These are phyloP conservation scores for Zygoascus tannicola DNA, from an alignment of 805 yeast species.

Conservation along the genomic window DNA sequence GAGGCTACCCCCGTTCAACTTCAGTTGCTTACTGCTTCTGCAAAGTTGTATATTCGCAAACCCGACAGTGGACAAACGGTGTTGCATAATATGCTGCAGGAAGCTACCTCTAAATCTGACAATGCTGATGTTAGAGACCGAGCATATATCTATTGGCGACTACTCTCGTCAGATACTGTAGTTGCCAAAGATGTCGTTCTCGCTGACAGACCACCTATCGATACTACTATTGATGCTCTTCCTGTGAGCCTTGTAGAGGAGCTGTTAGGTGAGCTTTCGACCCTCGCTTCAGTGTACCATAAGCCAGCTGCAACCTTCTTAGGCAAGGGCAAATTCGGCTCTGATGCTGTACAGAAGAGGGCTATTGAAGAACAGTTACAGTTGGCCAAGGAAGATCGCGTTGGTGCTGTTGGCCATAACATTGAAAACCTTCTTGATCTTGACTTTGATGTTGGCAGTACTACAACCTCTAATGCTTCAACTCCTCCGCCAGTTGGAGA, in stretches of 20 bases:
- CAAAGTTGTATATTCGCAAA: constrained; percentile 55
- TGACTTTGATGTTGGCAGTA: constrained; percentile 49
- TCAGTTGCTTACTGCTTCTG: constrained; percentile 64
- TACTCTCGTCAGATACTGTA: constrained; percentile 71
- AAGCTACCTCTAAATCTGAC: constrained; percentile 65
- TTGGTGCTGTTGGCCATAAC: constrained; percentile 30
- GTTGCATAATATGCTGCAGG: constrained; percentile 72
- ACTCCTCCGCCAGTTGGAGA: constrained; percentile 16
- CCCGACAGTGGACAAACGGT: constrained; percentile 50
- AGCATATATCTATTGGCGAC: constrained; percentile 81
- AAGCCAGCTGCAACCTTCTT: constrained; percentile 65
- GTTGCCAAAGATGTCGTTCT: constrained; percentile 56
- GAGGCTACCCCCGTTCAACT: constrained; percentile 73
- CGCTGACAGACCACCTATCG: constrained; percentile 59
- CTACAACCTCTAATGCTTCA: constrained; percentile 1
- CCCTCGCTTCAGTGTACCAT: constrained; percentile 82
- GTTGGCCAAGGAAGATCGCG: constrained; percentile 64
- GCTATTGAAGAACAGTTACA: constrained; percentile 70
- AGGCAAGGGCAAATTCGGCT: constrained; percentile 34
- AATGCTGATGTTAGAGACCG: constrained; percentile 85
- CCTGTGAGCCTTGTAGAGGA: constrained; percentile 59
- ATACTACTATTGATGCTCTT: constrained; percentile 61
- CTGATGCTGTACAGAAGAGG: constrained; percentile 34
- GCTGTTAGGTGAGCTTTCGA: constrained; percentile 65
- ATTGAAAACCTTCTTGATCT: constrained; percentile 81